These are phyloP conservation scores for Alnus glutinosa DNA, from an alignment of 306 rosid genomes.

Conservation along the genomic window DNA sequence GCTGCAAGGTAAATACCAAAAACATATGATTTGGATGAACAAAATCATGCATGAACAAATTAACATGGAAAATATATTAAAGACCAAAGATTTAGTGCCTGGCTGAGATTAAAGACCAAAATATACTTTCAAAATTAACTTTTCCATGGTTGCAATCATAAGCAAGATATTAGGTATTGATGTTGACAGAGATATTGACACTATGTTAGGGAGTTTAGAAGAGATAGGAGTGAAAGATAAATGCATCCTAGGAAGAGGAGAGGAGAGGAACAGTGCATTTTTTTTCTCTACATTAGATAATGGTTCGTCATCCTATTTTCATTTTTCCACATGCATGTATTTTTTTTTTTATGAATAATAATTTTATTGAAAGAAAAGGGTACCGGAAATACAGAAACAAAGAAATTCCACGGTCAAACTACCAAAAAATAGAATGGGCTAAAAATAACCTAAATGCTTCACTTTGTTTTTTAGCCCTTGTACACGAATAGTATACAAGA, in stretches of 20 bases:
- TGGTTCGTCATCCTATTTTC: no score
- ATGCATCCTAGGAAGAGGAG: constrained; percentile 3
- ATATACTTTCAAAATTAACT: neutral
- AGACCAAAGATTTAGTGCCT: neutral
- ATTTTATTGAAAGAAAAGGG: no score
- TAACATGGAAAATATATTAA: neutral
- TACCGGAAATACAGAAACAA: no score
- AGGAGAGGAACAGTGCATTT: neutral
- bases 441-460: no score
- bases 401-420: no score
- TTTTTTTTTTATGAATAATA: neutral
- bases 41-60: neutral
- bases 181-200: constrained; percentile 4
- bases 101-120: no score
- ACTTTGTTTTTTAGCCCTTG: no score
- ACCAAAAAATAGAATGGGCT: no score
- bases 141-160: constrained; percentile 9
- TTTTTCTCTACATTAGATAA: neutral
- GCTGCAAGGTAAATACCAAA: constrained; percentile 39
- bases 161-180: constrained; percentile 9
- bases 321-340: neutral
- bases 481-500: no score
- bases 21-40: constrained; percentile 4
- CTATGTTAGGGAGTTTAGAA: neutral
- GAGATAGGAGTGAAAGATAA: neutral